Conservation (phyloP, 257 asterid genomes). For the Petunia secreta region DNA sequence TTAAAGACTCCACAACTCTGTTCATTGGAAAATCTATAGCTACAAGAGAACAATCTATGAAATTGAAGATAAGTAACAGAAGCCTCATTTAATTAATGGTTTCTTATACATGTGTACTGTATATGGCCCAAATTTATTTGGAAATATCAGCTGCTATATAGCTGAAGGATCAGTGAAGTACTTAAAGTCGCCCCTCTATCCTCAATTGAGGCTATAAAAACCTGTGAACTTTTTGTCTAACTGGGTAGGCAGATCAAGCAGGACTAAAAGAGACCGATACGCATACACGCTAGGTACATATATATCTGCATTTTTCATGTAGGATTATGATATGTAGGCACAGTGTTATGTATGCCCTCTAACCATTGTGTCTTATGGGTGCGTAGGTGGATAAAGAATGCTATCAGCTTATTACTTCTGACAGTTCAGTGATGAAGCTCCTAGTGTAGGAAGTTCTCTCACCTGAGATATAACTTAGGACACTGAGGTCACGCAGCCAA, state of each 20-base stretch:
- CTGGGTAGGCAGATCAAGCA: neutral
- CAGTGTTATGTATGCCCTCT: neutral
- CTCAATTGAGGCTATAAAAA: neutral
- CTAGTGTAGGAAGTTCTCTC: slow-evolving; percentile 31
- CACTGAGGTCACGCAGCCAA: slow-evolving; percentile 72
- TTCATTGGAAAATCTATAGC: slow-evolving; percentile 4
- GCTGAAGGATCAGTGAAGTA: neutral
- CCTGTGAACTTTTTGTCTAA: slow-evolving; percentile 6
- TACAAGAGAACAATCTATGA: neutral
- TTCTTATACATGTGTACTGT: neutral
- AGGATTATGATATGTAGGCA: slow-evolving; percentile 12
- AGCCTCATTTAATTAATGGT: neutral
- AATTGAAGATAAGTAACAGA: neutral
- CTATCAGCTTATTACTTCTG: slow-evolving; percentile 10
- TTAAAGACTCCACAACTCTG: slow-evolving; percentile 10
- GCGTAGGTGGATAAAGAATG: slow-evolving; percentile 19
- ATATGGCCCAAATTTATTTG: slow-evolving; percentile 12
- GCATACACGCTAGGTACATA: slow-evolving; percentile 5
- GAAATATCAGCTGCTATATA: neutral
- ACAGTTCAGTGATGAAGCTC: slow-evolving; percentile 11
- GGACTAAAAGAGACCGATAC: neutral
- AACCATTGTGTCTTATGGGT: neutral
- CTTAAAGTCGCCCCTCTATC: slow-evolving; percentile 5
- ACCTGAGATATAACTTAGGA: slow-evolving; percentile 98
- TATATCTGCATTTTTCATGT: slow-evolving; percentile 19